Percentiles rank a stretch among this genome's conserved stretches.
These are phyloP conservation scores for Bombardia bombarda DNA, from an alignment of 495 filamentous ascomycete genomes.

Conservation along the genomic window DNA sequence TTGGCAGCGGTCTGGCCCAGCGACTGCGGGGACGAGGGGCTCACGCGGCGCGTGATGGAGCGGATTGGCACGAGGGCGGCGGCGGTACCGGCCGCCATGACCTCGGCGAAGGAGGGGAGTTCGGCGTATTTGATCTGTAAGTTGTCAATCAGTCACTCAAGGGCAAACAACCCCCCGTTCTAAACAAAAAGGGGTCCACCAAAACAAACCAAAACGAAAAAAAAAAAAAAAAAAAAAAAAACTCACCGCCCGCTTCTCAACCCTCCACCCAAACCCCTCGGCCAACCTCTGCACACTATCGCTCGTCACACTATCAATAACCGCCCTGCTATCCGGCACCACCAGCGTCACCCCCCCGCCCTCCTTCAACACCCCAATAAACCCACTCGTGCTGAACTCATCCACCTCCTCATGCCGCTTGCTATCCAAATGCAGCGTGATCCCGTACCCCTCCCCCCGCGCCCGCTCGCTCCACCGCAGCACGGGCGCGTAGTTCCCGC, in stretches of 20 bases:
- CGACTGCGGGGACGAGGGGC: slow-evolving; percentile 31
- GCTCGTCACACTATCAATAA: slow-evolving; percentile 77
- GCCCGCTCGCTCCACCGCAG: slow-evolving; percentile 72
- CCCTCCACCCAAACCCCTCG: slow-evolving; percentile 55
- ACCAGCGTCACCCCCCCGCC: slow-evolving; percentile 59
- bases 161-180: too few species aligned
- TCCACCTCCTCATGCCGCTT: slow-evolving; percentile 71
- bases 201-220: too few species aligned
- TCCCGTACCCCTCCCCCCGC: slow-evolving; percentile 63
- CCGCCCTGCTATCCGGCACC: slow-evolving; percentile 69
- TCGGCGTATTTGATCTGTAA: slow-evolving; percentile 75
- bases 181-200: too few species aligned
- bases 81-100: slow-evolving; percentile 88
- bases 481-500: slow-evolving; percentile 80
- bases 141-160: too few species aligned
- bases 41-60: slow-evolving; percentile 63
- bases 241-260: slow-evolving; percentile 52
- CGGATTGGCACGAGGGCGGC: slow-evolving; percentile 86
- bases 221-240: too few species aligned
- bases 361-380: slow-evolving; percentile 63
- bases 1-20: slow-evolving; percentile 19
- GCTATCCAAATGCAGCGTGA: slow-evolving; percentile 83
- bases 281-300: slow-evolving; percentile 63
- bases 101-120: slow-evolving; percentile 65
- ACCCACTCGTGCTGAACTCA: slow-evolving; percentile 84